Base-by-base conservation (phyloP, 805 yeast species). In the Cyberlindnera maclurae region DNA sequence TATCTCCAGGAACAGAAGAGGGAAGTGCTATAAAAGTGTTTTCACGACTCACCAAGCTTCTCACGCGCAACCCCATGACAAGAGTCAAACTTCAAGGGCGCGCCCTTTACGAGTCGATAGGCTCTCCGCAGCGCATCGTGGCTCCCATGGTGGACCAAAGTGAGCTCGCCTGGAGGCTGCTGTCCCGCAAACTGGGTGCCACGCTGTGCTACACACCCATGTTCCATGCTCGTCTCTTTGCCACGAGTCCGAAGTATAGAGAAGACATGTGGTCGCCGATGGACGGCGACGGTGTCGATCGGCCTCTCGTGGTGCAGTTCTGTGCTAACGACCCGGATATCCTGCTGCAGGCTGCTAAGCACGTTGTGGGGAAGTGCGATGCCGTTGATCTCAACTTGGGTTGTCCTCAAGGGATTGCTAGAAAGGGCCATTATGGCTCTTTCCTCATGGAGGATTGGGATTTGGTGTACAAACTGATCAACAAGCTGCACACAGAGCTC, bases 101-200 rank as follows among this genome's bases (percentile, higher is more conserved):
- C 43, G 77, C 73, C 34, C 70, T 93, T 2, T 90, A 65, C 57
- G 71, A 83, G 32, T 61, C 73, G 12, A 65, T 90, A 12, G 93
- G 93, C 0, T 52, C 63, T 16, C 98, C 98, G 3, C 74, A 68
- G 36, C 85, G 82, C 46, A 80, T 93, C 18, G 93, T 93, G 15
- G 98, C 97, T 3, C 99, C 99, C 2, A 90, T 93, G 97, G 99
- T 93, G 15, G 99, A 93, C 59, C 97, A 88, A 49, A 79, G 90
- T 4, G 99, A 93, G 55, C 69, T 93, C 15, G 97, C 95, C 2
- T 93, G 97, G 97, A 70, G 99, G 47, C 72, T 85, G 13, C 65
- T 93, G 12, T 83, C 95, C 3, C 71, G 97, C 40, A 68, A 72
- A 42, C 82, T 89, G 52, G 99, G 99, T 3, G 97, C 98, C 0